Percentiles rank a stretch among this genome's conserved stretches.
phyloP scores from a whole-genome alignment of 1,284 basidiomycete genomes.

The Athelia psychrophila region DNA sequence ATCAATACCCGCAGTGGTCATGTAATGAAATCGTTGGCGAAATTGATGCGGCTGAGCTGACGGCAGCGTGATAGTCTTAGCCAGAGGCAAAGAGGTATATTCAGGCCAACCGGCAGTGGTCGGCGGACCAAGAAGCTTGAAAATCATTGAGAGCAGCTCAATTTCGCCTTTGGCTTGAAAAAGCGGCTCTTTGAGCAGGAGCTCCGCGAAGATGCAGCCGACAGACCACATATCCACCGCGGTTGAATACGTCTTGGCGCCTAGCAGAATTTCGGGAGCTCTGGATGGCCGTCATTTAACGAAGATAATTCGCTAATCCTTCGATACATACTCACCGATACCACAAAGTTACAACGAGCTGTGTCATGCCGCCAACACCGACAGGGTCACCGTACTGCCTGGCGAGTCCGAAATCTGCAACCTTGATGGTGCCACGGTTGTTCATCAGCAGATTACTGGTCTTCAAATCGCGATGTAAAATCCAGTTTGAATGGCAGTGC shows the following conservation, averaged over 20 bases:
- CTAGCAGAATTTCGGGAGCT: constrained; percentile 94
- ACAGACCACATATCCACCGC: constrained; percentile 99
- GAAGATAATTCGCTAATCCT: constrained; percentile 3
- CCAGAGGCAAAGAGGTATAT: constrained; percentile 73
- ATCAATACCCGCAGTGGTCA: constrained; percentile 83
- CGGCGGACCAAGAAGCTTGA: constrained; percentile 89
- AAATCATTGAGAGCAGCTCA: constrained; percentile 92
- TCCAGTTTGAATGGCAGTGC: constrained; percentile 96
- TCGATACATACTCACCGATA: constrained; percentile 72
- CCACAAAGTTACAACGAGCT: constrained; percentile 98
- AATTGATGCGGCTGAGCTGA: constrained; percentile 73
- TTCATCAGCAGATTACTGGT: constrained; percentile 99
- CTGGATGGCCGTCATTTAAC: constrained; percentile 40
- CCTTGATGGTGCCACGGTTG: constrained; percentile 96
- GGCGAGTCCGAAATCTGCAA: constrained; percentile 98
- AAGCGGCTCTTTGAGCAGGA: constrained; percentile 90
- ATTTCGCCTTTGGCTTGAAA: constrained; percentile 96
- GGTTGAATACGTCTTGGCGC: constrained; percentile 90
- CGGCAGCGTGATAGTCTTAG: constrained; percentile 77
- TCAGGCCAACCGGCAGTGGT: constrained; percentile 87
- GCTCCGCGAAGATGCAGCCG: constrained; percentile 98
- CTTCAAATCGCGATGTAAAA: constrained; percentile 96
- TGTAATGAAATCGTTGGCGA: constrained; percentile 76
- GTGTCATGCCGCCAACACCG: constrained; percentile 91
- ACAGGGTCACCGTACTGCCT: constrained; percentile 94